Base-by-base conservation (phyloP, 495 filamentous ascomycete genomes). In the Talaromyces stipitatus region DNA sequence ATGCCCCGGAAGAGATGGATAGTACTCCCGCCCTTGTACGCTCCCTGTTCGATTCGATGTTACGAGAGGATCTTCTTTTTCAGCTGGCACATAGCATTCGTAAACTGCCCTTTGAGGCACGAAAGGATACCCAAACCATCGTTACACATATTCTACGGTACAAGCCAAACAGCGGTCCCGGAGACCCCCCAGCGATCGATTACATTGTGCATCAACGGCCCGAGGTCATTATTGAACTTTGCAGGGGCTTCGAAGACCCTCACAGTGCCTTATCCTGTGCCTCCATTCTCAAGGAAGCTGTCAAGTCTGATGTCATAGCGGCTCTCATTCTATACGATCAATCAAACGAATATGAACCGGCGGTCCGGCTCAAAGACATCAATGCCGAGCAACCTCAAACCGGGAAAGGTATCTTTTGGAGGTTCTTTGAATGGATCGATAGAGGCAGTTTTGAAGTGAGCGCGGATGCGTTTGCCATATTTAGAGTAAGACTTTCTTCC, bases 351-450 rank as follows among this genome's bases (percentile, higher is more conserved):
- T 84, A 83, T 2, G 75, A 77, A 58, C 61, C 72, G 6, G 75
- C 71, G 2, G 74, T 78, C 50, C 72, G 78, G 53, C 71, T 91
- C 6, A 81, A 73, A 2, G 85, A 81, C 1, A 82, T 95, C 56
- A 83, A 91, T 60, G 79, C 82, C 20, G 82, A 84, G 24, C 68
- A 79, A 11, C 81, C 77, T 27, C 86, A 90, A 60, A 83, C 75
- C 10, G 91, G 91, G 16, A 77, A 81, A 12, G 92, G 92, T 0
- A 82, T 96, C 2, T 97, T 99, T 66, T 99, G 95, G 95, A 82
- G 79, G n/a, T 97, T 97, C 72, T 99, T 99, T 65, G 82, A 89
- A 48, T 99, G 92, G 89, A 96, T 99, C 56, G 90, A 97, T 67
- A 85, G 87, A 64, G 86, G 90, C 58, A 90, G 86, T 16, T 99